Percentiles rank a stretch among this genome's conserved stretches.
Evolutionary conservation across 768 basidiomycete species (phyloP).

Genomic region (Gelatoporia subvermispora): DNA sequence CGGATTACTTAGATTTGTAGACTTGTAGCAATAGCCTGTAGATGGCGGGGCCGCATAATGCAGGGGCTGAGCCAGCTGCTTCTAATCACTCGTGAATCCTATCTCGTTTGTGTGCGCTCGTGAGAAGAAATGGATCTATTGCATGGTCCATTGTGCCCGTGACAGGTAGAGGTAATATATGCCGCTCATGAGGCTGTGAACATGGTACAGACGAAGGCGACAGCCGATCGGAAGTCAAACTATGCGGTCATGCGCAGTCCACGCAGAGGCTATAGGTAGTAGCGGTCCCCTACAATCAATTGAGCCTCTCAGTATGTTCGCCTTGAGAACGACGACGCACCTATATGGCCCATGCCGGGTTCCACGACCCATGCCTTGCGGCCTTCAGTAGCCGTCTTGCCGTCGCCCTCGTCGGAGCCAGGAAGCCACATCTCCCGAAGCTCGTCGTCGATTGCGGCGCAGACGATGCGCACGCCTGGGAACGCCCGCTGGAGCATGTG

Average conservation of each 20-base stretch:
- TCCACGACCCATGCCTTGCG: conserved; percentile 78
- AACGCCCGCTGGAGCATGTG: conserved; percentile 77
- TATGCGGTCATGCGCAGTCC: neutral
- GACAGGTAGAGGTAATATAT: too few relatives aligned
- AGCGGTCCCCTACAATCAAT: conserved; percentile 31
- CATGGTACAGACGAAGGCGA: too few relatives aligned
- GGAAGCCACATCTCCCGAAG: conserved; percentile 74
- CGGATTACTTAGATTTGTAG: neutral
- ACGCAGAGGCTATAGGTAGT: conserved; percentile 28
- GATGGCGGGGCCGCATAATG: neutral
- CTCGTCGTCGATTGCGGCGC: conserved; percentile 75
- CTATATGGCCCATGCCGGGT: conserved; percentile 88
- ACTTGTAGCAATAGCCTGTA: neutral
- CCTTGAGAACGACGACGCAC: conserved; percentile 33
- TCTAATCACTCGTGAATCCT: too few relatives aligned
- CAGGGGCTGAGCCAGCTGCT: neutral
- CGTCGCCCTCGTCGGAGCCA: conserved; percentile 38
- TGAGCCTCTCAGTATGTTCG: neutral
- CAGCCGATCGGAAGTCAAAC: neutral
- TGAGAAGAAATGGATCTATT: too few relatives aligned
- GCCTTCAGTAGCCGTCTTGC: conserved; percentile 29
- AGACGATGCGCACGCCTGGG: conserved; percentile 79
- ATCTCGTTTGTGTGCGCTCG: too few relatives aligned
- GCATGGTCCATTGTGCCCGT: too few relatives aligned
- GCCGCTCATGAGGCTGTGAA: too few relatives aligned